phyloP scores from a whole-genome alignment of 2,329 filamentous ascomycete species.

The Aspergillus sp. region DNA sequence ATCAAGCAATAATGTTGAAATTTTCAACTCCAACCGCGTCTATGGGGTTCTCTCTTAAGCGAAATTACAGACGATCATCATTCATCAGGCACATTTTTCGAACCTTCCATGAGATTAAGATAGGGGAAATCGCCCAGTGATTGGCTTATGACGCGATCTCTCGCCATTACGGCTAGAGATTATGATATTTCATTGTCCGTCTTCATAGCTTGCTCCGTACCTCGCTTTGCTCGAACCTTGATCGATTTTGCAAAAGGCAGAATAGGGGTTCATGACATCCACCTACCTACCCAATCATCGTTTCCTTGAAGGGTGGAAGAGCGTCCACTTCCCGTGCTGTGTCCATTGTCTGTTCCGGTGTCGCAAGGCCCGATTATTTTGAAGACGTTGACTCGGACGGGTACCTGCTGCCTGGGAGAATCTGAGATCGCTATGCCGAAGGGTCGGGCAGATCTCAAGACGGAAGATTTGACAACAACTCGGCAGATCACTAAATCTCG shows the following conservation, averaged over 20 bases:
- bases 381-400: too few species aligned
- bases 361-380: too few species aligned
- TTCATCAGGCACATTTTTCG: background rate
- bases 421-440: too few species aligned
- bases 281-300: background rate
- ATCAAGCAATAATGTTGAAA: background rate
- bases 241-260: background rate
- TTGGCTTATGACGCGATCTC: slow-evolving; percentile 5
- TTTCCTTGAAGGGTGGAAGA: background rate
- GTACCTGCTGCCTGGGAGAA: too few species aligned
- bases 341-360: too few species aligned
- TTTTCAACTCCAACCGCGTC: background rate
- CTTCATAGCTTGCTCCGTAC: background rate
- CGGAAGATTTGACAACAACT: too few species aligned
- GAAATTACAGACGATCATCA: background rate
- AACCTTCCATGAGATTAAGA: background rate
- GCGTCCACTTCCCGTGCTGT: too few species aligned
- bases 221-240: background rate
- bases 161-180: background rate
- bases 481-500: too few species aligned
- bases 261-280: background rate
- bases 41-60: background rate
- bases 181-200: background rate
- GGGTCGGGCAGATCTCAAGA: too few species aligned
- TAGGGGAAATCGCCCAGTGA: background rate